A percentile compares a stretch with the other conserved stretches of the same genome.
Evolutionary conservation across 2,329 filamentous ascomycete species (phyloP).

Genomic region (Talaromyces pinophilus): DNA sequence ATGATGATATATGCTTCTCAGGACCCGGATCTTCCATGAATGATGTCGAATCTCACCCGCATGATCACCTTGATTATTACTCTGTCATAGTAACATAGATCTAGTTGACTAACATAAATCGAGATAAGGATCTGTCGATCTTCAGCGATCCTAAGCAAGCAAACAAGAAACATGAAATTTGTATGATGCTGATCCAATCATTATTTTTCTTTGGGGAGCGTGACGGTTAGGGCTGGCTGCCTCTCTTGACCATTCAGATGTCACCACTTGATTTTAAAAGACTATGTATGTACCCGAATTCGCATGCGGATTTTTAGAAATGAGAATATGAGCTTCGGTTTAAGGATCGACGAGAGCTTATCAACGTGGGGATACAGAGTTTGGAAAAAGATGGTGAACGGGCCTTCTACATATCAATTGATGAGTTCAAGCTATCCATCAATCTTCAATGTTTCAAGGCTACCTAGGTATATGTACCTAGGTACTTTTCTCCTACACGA

Average conservation of each 20-base stretch:
- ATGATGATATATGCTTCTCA: not conserved
- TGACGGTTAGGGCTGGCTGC: not conserved
- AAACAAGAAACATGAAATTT: not conserved
- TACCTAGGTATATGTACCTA: no score
- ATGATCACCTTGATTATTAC: not conserved
- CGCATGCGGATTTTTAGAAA: not conserved
- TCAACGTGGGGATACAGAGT: no score
- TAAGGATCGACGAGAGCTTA: no score
- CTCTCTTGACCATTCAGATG: no score
- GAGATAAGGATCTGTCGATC: not conserved
- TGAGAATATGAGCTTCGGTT: no score
- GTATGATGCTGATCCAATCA: not conserved
- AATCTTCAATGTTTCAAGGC: no score
- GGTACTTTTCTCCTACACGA: no score
- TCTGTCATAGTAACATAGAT: not conserved
- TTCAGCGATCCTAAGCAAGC: not conserved
- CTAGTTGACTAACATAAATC: not conserved
- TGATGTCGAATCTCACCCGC: not conserved
- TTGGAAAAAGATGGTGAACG: no score
- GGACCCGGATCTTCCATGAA: not conserved
- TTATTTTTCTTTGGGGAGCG: not conserved
- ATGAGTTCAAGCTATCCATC: no score
- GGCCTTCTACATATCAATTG: no score
- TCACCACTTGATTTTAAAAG: not conserved
- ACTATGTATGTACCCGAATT: not conserved